phyloP scores from a whole-genome alignment of 1,284 basidiomycete genomes.

The Pascua sp. region DNA sequence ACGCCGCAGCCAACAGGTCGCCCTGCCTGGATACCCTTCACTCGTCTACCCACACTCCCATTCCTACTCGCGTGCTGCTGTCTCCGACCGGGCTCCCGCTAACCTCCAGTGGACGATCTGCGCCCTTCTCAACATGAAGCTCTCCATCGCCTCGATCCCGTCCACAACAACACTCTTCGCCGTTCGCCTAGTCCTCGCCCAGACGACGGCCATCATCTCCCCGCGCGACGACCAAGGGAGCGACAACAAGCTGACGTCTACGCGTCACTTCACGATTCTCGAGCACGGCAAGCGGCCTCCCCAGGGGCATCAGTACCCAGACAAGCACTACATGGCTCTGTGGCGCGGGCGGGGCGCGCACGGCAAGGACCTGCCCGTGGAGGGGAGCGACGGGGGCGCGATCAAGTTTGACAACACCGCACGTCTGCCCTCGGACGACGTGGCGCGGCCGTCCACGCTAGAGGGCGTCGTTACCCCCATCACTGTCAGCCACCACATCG shows the following conservation, averaged over 20 bases:
- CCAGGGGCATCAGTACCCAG: constrained; percentile 14
- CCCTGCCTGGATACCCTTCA: too few relatives aligned
- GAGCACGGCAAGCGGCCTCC: constrained; percentile 18
- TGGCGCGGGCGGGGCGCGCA: constrained; percentile 23
- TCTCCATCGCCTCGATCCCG: constrained; percentile 22
- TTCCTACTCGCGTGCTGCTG: too few relatives aligned
- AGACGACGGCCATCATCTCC: constrained; percentile 31
- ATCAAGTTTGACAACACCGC: constrained; percentile 21
- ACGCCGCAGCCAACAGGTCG: too few relatives aligned
- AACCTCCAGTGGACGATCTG: constrained; percentile 34
- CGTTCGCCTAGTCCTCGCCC: constrained; percentile 30
- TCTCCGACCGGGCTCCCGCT: not conserved
- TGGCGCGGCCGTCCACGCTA: constrained; percentile 33
- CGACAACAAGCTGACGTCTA: constrained; percentile 10
- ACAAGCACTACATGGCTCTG: constrained; percentile 19
- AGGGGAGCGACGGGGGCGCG: constrained; percentile 13
- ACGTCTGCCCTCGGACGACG: constrained; percentile 36
- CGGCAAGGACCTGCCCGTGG: constrained; percentile 13
- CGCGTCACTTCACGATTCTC: constrained; percentile 16
- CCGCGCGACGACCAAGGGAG: constrained; percentile 26
- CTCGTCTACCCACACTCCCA: too few relatives aligned
- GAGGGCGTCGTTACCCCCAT: constrained; percentile 41
- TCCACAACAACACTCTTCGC: constrained; percentile 32
- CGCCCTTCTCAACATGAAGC: constrained; percentile 23
- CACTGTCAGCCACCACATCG: constrained; percentile 38